Evolutionary conservation across 2,329 filamentous ascomycete species (phyloP).

Genomic region (Pseudopyricularia cyperi): DNA sequence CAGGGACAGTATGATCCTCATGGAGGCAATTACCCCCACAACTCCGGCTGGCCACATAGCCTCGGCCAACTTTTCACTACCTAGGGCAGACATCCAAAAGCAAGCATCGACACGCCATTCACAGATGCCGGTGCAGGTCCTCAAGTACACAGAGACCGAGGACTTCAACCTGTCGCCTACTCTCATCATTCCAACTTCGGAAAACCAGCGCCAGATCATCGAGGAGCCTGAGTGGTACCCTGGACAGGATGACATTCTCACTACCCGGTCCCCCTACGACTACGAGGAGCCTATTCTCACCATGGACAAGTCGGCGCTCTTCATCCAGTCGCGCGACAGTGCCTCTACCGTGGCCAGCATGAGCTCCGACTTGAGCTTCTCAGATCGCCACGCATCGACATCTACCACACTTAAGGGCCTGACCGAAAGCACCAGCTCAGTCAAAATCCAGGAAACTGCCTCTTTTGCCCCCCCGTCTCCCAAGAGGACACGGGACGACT

Average conservation of each 20-base stretch:
- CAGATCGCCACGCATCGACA: slow-evolving; percentile 39
- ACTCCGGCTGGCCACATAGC: slow-evolving; percentile 14
- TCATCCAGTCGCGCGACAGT: slow-evolving; percentile 32
- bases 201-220: slow-evolving; percentile 38
- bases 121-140: slow-evolving; percentile 31
- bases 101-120: slow-evolving; percentile 17
- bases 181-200: slow-evolving; percentile 42
- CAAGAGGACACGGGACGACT: neutral
- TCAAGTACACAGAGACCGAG: slow-evolving; percentile 45
- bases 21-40: slow-evolving; percentile 32
- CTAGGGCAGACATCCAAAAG: slow-evolving; percentile 4
- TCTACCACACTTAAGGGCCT: slow-evolving; percentile 40
- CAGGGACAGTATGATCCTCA: slow-evolving; percentile 2
- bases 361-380: slow-evolving; percentile 32
- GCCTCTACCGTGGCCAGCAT: slow-evolving; percentile 40
- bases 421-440: slow-evolving; percentile 37
- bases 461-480: slow-evolving; percentile 1
- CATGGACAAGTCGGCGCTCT: slow-evolving; percentile 18
- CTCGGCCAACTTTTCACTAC: slow-evolving; percentile 5
- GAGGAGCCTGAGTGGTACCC: slow-evolving; percentile 20
- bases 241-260: slow-evolving; percentile 18
- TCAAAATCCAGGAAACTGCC: slow-evolving; percentile 18
- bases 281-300: slow-evolving; percentile 21
- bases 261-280: slow-evolving; percentile 16
- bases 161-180: slow-evolving; percentile 48